phyloP scores from a whole-genome alignment of 225 moss, liverwort and hornwort species.

The Sphagnum tenellum region DNA sequence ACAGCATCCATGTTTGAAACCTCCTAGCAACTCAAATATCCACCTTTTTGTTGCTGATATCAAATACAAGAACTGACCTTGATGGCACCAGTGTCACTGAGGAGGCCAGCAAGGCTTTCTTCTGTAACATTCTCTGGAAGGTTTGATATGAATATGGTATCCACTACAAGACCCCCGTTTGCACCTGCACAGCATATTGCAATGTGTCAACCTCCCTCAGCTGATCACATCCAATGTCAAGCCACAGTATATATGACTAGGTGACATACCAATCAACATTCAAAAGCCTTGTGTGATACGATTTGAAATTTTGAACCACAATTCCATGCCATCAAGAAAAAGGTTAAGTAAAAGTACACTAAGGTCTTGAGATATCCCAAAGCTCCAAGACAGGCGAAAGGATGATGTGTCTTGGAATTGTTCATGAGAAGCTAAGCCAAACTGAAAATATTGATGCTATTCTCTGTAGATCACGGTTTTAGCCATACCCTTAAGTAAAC shows the following conservation, averaged over 20 bases:
- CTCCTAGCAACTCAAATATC: no score
- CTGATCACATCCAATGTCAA: no score
- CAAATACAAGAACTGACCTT: conserved; percentile 39
- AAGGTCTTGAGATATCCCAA: no score
- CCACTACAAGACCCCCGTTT: conserved; percentile 51
- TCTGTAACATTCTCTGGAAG: conserved; percentile 85
- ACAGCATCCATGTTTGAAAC: not conserved
- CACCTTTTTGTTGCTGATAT: not conserved
- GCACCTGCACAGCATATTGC: conserved; percentile 31
- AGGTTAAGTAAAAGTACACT: no score
- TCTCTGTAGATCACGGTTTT: conserved; percentile 45
- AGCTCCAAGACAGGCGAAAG: conserved; percentile 5
- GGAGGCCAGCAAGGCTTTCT: conserved; percentile 81
- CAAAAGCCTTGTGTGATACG: no score
- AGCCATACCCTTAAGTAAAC: conserved; percentile 37
- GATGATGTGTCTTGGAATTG: conserved; percentile 4
- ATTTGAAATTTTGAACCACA: no score
- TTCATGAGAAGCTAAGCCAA: conserved; percentile 11
- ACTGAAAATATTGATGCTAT: conserved; percentile 25
- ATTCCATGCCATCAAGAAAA: no score
- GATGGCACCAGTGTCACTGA: conserved; percentile 85
- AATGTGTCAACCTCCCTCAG: not conserved
- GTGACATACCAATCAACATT: no score
- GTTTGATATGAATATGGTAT: conserved; percentile 84
- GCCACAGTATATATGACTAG: no score